Percentiles rank a stretch among this genome's conserved stretches.
Evolutionary conservation across 805 yeast species (phyloP).

Genomic region (Suhomyces tanzawaensis): DNA sequence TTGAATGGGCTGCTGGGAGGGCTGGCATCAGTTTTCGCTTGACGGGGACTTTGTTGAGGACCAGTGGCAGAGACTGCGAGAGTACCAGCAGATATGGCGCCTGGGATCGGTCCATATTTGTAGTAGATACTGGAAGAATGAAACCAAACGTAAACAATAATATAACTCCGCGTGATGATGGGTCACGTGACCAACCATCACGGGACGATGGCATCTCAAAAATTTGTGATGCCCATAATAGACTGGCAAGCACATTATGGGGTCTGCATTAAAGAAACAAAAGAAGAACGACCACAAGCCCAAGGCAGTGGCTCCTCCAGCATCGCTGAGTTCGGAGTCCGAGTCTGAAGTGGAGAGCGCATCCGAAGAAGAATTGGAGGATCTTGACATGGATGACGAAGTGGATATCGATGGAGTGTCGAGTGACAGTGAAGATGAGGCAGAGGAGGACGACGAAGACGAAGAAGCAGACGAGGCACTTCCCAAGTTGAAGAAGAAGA

Average conservation of each 20-base stretch:
- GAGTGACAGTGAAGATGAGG: constrained; percentile 5
- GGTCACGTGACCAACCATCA: background rate
- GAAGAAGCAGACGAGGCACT: constrained; percentile 25
- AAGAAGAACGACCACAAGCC: constrained; percentile 14
- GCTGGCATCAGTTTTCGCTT: background rate
- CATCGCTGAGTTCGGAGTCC: constrained; percentile 1
- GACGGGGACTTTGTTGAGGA: background rate
- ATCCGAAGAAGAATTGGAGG: constrained; percentile 13
- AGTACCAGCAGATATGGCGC: background rate
- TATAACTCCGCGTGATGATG: background rate
- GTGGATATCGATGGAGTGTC: constrained; percentile 11
- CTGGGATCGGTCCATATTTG: background rate
- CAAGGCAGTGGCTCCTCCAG: constrained; percentile 9
- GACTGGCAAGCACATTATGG: constrained; percentile 13
- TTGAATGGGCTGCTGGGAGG: too few species aligned
- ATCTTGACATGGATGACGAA: constrained; percentile 15
- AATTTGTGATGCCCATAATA: background rate
- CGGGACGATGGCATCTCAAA: background rate
- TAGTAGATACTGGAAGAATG: background rate
- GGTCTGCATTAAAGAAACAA: constrained; percentile 21
- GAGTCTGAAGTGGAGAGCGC: constrained; percentile 1
- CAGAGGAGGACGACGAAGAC: constrained; percentile 22
- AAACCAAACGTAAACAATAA: constrained; percentile 5
- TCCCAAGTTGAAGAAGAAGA: constrained; percentile 54
- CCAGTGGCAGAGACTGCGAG: constrained; percentile 2